Evolutionary conservation across 225 moss, liverwort and hornwort genomes (phyloP).

Genomic region (Takakia lepidozioides): DNA sequence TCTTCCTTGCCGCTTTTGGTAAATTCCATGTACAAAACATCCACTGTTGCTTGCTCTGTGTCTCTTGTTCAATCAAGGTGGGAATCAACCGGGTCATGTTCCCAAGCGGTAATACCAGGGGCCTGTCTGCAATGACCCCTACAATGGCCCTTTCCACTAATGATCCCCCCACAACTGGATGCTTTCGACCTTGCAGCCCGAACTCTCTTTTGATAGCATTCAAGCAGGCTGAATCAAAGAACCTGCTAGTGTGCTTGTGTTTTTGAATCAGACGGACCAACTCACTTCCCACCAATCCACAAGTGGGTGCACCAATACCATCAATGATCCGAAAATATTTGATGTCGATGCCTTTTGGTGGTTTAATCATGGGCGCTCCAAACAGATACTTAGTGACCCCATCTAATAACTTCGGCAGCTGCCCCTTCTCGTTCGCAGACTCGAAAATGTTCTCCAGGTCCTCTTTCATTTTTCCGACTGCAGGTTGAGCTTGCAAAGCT

Average conservation of each 20-base stretch:
- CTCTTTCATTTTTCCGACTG: conserved; percentile 6
- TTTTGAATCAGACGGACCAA: conserved; percentile 10
- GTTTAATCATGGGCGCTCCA: conserved; percentile 3
- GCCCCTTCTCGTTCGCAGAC: background rate
- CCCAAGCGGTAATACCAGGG: conserved; percentile 19
- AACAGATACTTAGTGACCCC: conserved; percentile 9
- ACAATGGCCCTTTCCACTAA: conserved; percentile 14
- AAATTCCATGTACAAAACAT: conserved; percentile 36
- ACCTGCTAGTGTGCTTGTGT: conserved; percentile 4
- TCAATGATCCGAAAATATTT: conserved; percentile 12
- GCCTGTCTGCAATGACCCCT: conserved; percentile 13
- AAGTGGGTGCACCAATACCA: conserved; percentile 15
- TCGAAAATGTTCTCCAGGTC: conserved; percentile 7
- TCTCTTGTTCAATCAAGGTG: conserved; percentile 25
- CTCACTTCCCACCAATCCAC: conserved; percentile 18
- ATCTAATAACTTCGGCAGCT: conserved; percentile 6
- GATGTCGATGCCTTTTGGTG: conserved; percentile 8
- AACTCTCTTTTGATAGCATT: conserved; percentile 2
- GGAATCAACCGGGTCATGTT: conserved; percentile 35
- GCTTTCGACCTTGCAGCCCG: conserved; percentile 1
- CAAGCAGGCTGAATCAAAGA: conserved; percentile 7
- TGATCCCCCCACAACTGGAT: conserved; percentile 8
- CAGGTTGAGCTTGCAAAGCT: conserved; percentile 11
- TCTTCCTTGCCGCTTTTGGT: conserved; percentile 35
- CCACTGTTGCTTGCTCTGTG: conserved; percentile 25